phyloP scores from a whole-genome alignment of 2,329 filamentous ascomycete genomes.

The Parastagonospora nodorum region DNA sequence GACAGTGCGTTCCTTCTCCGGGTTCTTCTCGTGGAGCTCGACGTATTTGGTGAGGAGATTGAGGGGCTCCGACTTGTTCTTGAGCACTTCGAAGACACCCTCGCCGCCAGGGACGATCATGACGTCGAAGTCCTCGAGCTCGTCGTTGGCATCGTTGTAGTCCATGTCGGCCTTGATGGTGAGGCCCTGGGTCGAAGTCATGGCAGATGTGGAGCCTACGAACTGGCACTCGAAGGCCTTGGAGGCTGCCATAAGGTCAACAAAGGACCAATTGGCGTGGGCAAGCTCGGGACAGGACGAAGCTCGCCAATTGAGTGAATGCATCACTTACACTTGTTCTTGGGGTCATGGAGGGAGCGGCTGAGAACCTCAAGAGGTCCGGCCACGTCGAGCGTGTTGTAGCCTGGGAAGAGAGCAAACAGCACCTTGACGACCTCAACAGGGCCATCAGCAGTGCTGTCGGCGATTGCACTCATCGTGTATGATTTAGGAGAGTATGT shows the following conservation, averaged over 20 bases:
- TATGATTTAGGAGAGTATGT: constrained; percentile 25
- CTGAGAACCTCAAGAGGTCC: constrained; percentile 64
- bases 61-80: constrained; percentile 65
- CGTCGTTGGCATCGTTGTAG: constrained; percentile 77
- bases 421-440: constrained; percentile 68
- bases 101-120: constrained; percentile 78
- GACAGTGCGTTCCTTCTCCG: constrained; percentile 78
- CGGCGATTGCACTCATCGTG: constrained; percentile 49
- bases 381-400: constrained; percentile 62
- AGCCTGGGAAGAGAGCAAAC: constrained; percentile 61
- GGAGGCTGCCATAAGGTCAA: constrained; percentile 48
- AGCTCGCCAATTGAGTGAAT: constrained; percentile 5
- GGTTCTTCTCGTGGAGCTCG: constrained; percentile 79
- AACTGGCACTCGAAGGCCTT: constrained; percentile 62
- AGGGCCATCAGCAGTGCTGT: constrained; percentile 43
- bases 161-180: constrained; percentile 75
- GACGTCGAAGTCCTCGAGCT: constrained; percentile 76
- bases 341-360: constrained; percentile 59
- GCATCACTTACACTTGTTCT: constrained; percentile 54
- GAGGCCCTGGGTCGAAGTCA: constrained; percentile 66
- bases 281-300: neutral
- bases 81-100: constrained; percentile 63
- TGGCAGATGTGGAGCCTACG: constrained; percentile 52
- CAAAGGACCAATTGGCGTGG: constrained; percentile 9
- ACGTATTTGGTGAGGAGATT: constrained; percentile 75